Percentiles rank a stretch among this genome's conserved stretches.
Conservation (phyloP, 2,329 filamentous ascomycete species). For the Claviceps quebecensis region DNA sequence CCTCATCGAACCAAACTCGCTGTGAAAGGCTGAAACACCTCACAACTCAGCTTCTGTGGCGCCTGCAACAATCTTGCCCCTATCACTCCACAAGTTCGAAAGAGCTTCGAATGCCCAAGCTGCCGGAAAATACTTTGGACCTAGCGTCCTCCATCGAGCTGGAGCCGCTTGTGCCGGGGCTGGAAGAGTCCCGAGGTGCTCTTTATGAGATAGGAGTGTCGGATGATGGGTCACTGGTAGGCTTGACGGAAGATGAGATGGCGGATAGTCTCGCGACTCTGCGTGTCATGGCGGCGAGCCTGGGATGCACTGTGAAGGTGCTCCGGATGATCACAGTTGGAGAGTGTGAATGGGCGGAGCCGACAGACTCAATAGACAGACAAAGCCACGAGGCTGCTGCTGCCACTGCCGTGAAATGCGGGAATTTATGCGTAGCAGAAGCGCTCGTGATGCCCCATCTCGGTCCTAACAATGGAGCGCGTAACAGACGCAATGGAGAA, state of each 20-base stretch:
- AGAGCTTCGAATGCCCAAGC: slow-evolving; percentile 58
- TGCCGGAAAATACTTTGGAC: slow-evolving; percentile 50
- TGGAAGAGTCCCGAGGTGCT: slow-evolving; percentile 87
- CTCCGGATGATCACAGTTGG: slow-evolving; percentile 74
- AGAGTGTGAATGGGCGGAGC: slow-evolving; percentile 60
- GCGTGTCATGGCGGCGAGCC: slow-evolving; percentile 77
- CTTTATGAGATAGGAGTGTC: slow-evolving; percentile 94
- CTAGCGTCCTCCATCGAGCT: slow-evolving; percentile 32
- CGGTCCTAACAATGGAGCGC: slow-evolving; percentile 18
- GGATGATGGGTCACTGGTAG: slow-evolving; percentile 83
- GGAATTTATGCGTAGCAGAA: slow-evolving; percentile 75
- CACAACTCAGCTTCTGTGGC: slow-evolving; percentile 90
- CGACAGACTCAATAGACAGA: slow-evolving; percentile 17
- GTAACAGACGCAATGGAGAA: neutral
- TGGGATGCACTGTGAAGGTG: slow-evolving; percentile 76
- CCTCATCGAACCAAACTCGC: slow-evolving; percentile 50
- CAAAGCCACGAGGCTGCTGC: slow-evolving; percentile 10
- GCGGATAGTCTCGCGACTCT: slow-evolving; percentile 79
- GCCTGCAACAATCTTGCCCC: slow-evolving; percentile 84
- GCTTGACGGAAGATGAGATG: slow-evolving; percentile 80
- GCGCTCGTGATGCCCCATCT: slow-evolving; percentile 70
- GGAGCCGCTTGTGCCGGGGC: slow-evolving; percentile 53
- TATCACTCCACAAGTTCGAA: slow-evolving; percentile 72
- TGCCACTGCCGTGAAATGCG: slow-evolving; percentile 16
- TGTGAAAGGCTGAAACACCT: slow-evolving; percentile 80